Evolutionary conservation across 495 filamentous ascomycete species (phyloP).

Genomic region (Penicillium canariense): DNA sequence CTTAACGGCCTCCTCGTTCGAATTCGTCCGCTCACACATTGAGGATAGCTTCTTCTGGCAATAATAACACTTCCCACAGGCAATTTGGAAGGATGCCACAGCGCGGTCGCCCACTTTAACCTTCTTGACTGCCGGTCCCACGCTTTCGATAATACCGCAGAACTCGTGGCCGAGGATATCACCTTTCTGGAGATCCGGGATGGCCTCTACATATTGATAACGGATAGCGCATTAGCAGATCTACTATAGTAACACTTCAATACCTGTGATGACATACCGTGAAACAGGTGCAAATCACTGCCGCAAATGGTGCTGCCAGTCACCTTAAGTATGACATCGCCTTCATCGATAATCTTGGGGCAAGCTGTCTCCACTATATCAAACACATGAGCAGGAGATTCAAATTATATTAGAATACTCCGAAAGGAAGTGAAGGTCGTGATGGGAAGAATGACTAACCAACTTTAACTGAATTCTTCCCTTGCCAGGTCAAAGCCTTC

Average conservation of each 20-base stretch:
- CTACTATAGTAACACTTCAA: neutral
- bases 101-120: conserved; percentile 1
- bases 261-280: conserved; percentile 36
- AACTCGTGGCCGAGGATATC: conserved; percentile 6
- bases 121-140: conserved; percentile 1
- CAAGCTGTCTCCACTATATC: conserved; percentile 52
- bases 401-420: neutral
- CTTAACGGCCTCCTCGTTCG: neutral
- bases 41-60: conserved; percentile 5
- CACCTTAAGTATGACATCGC: conserved; percentile 74
- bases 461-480: conserved; percentile 21
- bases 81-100: conserved; percentile 5
- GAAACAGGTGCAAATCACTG: conserved; percentile 72
- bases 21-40: conserved; percentile 3
- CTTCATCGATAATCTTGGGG: conserved; percentile 63
- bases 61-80: conserved; percentile 2
- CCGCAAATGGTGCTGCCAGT: conserved; percentile 81
- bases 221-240: conserved; percentile 3
- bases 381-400: conserved; percentile 7
- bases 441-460: conserved; percentile 12
- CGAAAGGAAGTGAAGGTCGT: conserved; percentile 3
- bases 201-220: conserved; percentile 9
- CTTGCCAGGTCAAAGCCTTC: conserved; percentile 22
- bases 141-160: neutral
- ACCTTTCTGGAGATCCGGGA: conserved; percentile 16